Conservation (phyloP, 208 protist species). For the Trypanosoma cruzi region DNA sequence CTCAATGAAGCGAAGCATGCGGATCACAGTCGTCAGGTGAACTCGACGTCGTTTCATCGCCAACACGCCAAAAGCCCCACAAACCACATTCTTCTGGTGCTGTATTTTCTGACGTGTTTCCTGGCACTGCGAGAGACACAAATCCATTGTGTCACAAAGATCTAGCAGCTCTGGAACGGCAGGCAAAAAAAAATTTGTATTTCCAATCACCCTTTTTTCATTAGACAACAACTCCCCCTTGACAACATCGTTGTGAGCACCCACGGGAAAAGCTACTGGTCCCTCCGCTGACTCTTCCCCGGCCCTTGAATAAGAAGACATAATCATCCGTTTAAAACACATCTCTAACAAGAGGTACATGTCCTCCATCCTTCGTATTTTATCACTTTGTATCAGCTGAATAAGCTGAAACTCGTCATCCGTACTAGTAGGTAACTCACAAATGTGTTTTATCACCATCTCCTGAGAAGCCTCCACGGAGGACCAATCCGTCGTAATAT, state of each 20-base stretch:
- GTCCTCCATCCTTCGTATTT: not conserved
- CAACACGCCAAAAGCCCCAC: not conserved
- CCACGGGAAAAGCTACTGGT: no score
- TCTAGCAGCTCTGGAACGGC: no score
- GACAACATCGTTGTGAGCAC: no score
- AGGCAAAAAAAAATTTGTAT: no score
- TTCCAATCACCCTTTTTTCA: no score
- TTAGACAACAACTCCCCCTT: no score
- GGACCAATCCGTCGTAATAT: not conserved
- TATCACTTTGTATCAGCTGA: not conserved
- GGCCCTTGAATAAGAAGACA: not conserved
- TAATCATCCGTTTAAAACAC: conserved; percentile 5
- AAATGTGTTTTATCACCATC: conserved; percentile 1
- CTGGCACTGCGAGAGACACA: no score
- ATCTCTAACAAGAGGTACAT: conserved; percentile 2
- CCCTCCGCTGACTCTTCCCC: no score
- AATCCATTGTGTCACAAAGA: no score
- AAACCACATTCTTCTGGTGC: conserved; percentile 7
- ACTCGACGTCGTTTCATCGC: conserved; percentile 2
- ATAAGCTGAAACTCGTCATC: not conserved
- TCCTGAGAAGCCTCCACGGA: not conserved
- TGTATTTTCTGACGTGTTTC: no score
- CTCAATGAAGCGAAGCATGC: not conserved
- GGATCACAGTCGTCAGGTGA: not conserved
- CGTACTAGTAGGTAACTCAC: not conserved